Evolutionary conservation across 176 grass and related monocot genomes (phyloP).

Genomic region (Carex parvula): DNA sequence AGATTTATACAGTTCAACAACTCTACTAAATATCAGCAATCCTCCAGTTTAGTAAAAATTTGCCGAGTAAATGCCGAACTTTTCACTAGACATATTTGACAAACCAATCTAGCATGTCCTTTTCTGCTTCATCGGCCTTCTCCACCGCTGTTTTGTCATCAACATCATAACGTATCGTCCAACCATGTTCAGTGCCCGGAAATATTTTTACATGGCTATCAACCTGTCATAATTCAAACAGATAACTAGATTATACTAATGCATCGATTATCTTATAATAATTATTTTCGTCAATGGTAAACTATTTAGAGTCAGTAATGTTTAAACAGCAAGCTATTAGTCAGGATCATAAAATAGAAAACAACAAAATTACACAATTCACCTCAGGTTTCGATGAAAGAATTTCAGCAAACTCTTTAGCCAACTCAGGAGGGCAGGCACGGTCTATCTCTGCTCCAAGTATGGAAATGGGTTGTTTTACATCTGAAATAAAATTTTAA

Average conservation of each 20-base stretch:
- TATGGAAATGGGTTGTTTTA: conserved; percentile 44
- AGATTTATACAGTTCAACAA: too few relatives aligned
- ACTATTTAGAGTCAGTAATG: not conserved
- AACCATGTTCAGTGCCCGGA: conserved; percentile 33
- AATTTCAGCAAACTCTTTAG: conserved; percentile 39
- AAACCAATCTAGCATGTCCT: conserved; percentile 36
- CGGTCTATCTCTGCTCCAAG: conserved; percentile 42
- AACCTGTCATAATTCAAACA: conserved; percentile 20
- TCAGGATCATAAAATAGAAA: not conserved
- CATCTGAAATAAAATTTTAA: conserved; percentile 23
- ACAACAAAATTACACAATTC: not conserved
- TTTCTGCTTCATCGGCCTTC: conserved; percentile 35
- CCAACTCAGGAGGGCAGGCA: conserved; percentile 23
- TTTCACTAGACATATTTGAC: conserved; percentile 33
- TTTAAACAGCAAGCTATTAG: not conserved
- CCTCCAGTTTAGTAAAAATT: not conserved
- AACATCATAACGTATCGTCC: conserved; percentile 24
- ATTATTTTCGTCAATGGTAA: not conserved
- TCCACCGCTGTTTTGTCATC: conserved; percentile 25
- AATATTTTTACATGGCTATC: conserved; percentile 32
- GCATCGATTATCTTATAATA: not conserved
- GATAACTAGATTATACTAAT: not conserved
- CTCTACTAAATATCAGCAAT: too few relatives aligned
- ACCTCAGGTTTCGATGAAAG: conserved; percentile 34
- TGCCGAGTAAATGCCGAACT: not conserved